A percentile compares a stretch with the other conserved stretches of the same genome.
phyloP scores from a whole-genome alignment of 2,329 filamentous ascomycete genomes.

The Colletotrichum phormii region DNA sequence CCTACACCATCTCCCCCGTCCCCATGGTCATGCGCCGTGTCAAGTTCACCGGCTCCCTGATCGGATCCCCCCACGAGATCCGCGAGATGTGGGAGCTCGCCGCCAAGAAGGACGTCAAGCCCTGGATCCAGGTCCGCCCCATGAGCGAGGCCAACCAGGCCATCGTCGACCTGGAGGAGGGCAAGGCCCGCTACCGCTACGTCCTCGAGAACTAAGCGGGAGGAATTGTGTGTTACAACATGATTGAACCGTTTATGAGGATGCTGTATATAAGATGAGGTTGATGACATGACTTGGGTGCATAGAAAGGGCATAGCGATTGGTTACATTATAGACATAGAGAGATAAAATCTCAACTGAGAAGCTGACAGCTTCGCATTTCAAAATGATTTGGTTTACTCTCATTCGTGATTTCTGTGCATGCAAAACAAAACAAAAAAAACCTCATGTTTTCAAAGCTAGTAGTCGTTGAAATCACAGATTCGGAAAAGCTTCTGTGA shows the following conservation, averaged over 20 bases:
- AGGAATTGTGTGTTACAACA: neutral
- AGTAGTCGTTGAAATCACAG: no score
- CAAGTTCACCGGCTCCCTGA: constrained; percentile 58
- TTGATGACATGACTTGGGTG: constrained; percentile 29
- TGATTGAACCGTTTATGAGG: neutral
- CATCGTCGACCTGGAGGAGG: constrained; percentile 65
- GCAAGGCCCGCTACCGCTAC: constrained; percentile 62
- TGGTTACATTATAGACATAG: constrained; percentile 30
- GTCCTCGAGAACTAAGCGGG: constrained; percentile 55
- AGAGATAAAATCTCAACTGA: constrained; percentile 9
- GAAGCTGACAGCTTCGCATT: neutral
- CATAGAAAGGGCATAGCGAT: constrained; percentile 31
- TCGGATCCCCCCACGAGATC: constrained; percentile 66
- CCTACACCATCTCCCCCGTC: constrained; percentile 58
- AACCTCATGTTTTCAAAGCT: no score
- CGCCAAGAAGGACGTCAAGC: constrained; percentile 66
- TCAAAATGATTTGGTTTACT: neutral
- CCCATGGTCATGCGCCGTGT: constrained; percentile 67
- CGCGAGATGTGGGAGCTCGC: constrained; percentile 70
- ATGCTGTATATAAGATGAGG: constrained; percentile 26
- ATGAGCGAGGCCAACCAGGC: constrained; percentile 67
- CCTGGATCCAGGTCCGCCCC: constrained; percentile 65
- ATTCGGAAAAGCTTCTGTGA: no score
- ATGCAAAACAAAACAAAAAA: no score
- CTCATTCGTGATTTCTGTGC: neutral